These are phyloP conservation scores for Globisporangium cylindrosporum DNA, from an alignment of 352 stramenopile genomes.

Conservation along the genomic window DNA sequence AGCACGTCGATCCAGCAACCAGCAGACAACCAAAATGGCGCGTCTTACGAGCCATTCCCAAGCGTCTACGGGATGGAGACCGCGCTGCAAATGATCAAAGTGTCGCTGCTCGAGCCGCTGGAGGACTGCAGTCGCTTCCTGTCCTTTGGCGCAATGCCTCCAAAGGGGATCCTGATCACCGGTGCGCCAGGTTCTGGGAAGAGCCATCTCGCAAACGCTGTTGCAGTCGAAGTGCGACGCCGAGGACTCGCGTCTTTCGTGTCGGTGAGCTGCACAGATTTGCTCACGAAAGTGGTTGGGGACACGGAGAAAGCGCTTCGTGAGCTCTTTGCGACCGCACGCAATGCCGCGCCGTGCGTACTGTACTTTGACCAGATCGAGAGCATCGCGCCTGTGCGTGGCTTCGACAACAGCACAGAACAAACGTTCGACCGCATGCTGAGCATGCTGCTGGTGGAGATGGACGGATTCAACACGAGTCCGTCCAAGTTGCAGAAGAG, in stretches of 20 bases:
- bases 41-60: slow-evolving; percentile 33
- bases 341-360: slow-evolving; percentile 84
- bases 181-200: slow-evolving; percentile 98
- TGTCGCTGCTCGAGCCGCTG: slow-evolving; percentile 97
- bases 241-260: slow-evolving; percentile 80
- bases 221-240: slow-evolving; percentile 58
- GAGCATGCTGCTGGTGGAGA: slow-evolving; percentile 89
- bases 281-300: slow-evolving; percentile 89
- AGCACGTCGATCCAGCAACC: slow-evolving; percentile 31
- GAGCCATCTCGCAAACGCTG: slow-evolving; percentile 88
- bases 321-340: slow-evolving; percentile 85
- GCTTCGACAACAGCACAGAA: slow-evolving; percentile 90
- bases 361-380: slow-evolving; percentile 92
- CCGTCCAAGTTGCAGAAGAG: slow-evolving; percentile 29
- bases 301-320: slow-evolving; percentile 87
- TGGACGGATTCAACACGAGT: slow-evolving; percentile 84
- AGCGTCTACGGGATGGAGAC: slow-evolving; percentile 96
- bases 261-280: slow-evolving; percentile 84
- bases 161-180: slow-evolving; percentile 98
- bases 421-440: slow-evolving; percentile 92
- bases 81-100: slow-evolving; percentile 94
- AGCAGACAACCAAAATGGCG: not conserved
- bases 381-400: slow-evolving; percentile 79
- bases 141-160: slow-evolving; percentile 95
- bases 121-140: slow-evolving; percentile 95